Evolutionary conservation across 257 asterid species (phyloP), one percentile per base, ranked within the genome.

Genomic region (Catharanthus roseus): DNA sequence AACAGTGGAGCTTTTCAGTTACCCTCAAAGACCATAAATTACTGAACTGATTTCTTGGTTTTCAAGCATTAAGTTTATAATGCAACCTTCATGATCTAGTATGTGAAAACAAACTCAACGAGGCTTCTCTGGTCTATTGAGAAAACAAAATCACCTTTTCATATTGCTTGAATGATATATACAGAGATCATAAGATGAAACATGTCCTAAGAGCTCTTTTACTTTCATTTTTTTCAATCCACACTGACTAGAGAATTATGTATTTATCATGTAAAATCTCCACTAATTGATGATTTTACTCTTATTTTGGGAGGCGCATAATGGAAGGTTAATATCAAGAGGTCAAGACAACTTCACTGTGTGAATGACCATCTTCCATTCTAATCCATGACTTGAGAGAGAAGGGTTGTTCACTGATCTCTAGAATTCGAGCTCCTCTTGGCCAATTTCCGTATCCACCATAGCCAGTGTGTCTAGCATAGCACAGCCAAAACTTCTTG

Each of bases 371-470:
- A 80, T 89, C 86, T 84, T 93, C 97, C 97, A 93, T 90, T 65
- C 86, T 87, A 72, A 93, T 86, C 98, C 96, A 90, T 42, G 96
- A 84, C 77, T 86, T 90, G 65, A 89, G 76, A 68, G 91, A 75
- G 82, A 91, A 89, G 7, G 92, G 96, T 6, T 71, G 75, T 41
- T 80, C 77, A 15, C 75, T 81, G 23, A 93, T 84, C 79, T 93
- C 92, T 11, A 93, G 53, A 72, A 93, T 80, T 51, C 96, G 71
- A 33, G 91, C 83, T 50, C 98, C 97, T 73, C 92, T 87, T 0
- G 86, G 39, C 98, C 98, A 93, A 58, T 77, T 84, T 56, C 97
- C 97, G 41, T 91, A 93, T 39, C 98, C 97, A 12, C 98, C 98
- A 57, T 91, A 93, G n/a, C 99, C 97, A n/a, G 87, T 86, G 70